Base-by-base conservation (phyloP, 495 filamentous ascomycete species). In the Aspergillus panamensis region DNA sequence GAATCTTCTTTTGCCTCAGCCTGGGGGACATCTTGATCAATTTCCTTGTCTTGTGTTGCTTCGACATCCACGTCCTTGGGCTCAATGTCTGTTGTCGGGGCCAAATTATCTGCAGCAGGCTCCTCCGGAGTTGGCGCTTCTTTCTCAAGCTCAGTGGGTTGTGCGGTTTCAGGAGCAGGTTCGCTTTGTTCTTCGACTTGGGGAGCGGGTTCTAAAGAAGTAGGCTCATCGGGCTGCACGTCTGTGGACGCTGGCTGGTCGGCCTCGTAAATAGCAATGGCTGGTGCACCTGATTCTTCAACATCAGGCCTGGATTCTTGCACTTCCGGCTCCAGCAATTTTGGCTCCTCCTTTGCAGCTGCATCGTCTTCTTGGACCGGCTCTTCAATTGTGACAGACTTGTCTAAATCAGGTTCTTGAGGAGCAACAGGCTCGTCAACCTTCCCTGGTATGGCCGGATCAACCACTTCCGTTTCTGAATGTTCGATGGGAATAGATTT, bases 191-290 rank as follows among this genome's bases (percentile, higher is more conserved):
- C 52, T 31, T 60, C 50, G 29, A 19, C 13, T 3, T 51, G 33
- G 35, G 51, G 6, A n/a, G 45, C 29, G 51, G 51, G 14, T 19
- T 65, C 57, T n/a, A 21, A 25, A 21, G 4, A 2, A 19, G 25
- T 13, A 12, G 33, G 37, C 25, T 59, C 61, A 56, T 62, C 55
- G 50, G 57, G 44, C 29, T 60, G 57, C 16, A n/a, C 20, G 13
- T 51, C 51, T n/a, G 51, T 44, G 12, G 21, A n/a, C 32, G 51
- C 58, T 35, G 57, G 55, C 3, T 51, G 29, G 17, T 30, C 33
- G 12, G 6, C 30, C 25, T 12, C 14, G 13, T 48, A 14, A 20
- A n/a, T n/a, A 17, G 20, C 42, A 21, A 6, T 8, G 42, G 42
- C 17, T 3, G 19, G 16, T 0, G 43, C 21, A 25, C 31, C 16